Evolutionary conservation across 805 yeast species (phyloP).

Genomic region (Priceomyces castillae): DNA sequence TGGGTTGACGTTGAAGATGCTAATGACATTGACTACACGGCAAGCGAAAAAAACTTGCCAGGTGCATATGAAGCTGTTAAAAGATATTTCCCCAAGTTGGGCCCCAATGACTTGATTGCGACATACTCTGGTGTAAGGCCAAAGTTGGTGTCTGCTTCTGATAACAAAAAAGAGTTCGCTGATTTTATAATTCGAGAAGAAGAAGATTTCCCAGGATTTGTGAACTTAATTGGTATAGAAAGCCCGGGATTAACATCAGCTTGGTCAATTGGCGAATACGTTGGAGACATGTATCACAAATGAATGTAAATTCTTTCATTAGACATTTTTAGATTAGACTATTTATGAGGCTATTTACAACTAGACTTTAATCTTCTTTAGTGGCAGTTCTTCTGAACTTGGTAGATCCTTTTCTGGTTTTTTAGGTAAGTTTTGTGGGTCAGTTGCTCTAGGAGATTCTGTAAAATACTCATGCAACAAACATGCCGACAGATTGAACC

Average conservation of each 20-base stretch:
- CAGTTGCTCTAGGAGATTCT: conserved; percentile 74
- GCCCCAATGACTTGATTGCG: conserved; percentile 51
- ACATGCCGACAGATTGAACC: conserved; percentile 66
- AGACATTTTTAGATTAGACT: background rate
- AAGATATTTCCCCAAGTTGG: conserved; percentile 62
- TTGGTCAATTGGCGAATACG: conserved; percentile 80
- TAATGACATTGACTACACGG: conserved; percentile 43
- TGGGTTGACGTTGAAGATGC: conserved; percentile 54
- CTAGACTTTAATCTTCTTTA: conserved; percentile 20
- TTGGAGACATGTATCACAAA: conserved; percentile 32
- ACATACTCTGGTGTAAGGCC: conserved; percentile 85
- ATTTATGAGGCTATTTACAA: background rate
- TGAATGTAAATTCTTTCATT: conserved; percentile 2
- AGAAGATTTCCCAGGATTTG: conserved; percentile 70
- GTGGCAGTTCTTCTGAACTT: conserved; percentile 13
- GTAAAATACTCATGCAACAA: conserved; percentile 64
- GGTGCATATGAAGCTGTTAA: conserved; percentile 58
- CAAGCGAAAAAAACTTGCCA: conserved; percentile 46
- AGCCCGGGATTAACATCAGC: conserved; percentile 87
- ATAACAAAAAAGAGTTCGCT: conserved; percentile 44
- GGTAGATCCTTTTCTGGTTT: conserved; percentile 22
- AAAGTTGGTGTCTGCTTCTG: conserved; percentile 52
- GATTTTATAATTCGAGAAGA: conserved; percentile 77
- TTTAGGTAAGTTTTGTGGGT: conserved; percentile 61
- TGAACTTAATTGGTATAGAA: conserved; percentile 79